A percentile compares a stretch with the other conserved stretches of the same genome.
Evolutionary conservation across 805 yeast genomes (phyloP).

Genomic region (Yarrowia porcina): DNA sequence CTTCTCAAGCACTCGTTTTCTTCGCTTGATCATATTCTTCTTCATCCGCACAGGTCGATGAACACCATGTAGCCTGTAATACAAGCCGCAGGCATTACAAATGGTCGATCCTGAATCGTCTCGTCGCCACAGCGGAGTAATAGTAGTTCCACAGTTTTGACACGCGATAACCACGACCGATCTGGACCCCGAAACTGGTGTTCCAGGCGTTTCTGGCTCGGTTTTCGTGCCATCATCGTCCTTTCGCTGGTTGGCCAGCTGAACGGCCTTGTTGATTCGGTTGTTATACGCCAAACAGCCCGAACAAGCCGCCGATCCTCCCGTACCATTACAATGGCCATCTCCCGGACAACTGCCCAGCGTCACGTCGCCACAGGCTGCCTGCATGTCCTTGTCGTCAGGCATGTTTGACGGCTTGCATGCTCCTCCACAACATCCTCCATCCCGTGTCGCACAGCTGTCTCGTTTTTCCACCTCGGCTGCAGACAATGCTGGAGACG

Average conservation of each 20-base stretch:
- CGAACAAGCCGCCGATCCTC: constrained; percentile 73
- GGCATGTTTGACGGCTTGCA: constrained; percentile 14
- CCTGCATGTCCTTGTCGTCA: constrained; percentile 22
- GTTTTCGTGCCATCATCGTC: constrained; percentile 23
- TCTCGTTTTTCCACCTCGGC: constrained; percentile 14
- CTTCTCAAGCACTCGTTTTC: constrained; percentile 50
- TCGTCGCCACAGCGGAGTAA: constrained; percentile 84
- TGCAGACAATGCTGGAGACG: not conserved
- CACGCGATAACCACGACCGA: constrained; percentile 65
- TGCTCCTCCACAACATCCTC: constrained; percentile 22
- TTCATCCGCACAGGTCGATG: constrained; percentile 78
- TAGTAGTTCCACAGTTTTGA: constrained; percentile 77
- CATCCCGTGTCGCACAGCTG: not conserved
- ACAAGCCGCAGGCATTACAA: constrained; percentile 83
- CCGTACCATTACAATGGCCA: constrained; percentile 83
- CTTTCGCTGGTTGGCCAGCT: constrained; percentile 27
- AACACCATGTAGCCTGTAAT: constrained; percentile 68
- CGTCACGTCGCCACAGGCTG: constrained; percentile 20
- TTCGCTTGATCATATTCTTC: constrained; percentile 66
- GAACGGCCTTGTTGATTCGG: constrained; percentile 40
- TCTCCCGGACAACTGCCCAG: constrained; percentile 57
- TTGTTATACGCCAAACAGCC: constrained; percentile 85
- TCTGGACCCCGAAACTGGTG: constrained; percentile 29
- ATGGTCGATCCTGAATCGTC: constrained; percentile 79
- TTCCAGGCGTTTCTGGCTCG: constrained; percentile 5